These are phyloP conservation scores for Dichotomopilus funicola DNA, from an alignment of 2,329 filamentous ascomycete genomes.

Conservation along the genomic window DNA sequence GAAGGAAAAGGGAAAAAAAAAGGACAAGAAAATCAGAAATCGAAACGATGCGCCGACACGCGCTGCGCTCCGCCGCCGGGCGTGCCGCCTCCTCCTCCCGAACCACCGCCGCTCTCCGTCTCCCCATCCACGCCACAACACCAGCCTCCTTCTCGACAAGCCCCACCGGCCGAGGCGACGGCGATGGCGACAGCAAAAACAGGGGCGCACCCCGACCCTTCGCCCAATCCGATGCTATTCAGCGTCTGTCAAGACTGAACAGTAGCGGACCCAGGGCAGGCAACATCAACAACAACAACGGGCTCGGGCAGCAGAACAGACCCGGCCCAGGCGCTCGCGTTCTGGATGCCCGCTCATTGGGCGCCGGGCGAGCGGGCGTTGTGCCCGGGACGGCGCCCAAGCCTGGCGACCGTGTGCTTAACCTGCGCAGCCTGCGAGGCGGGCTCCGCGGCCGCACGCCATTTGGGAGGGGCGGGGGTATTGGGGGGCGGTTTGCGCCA, in stretches of 20 bases:
- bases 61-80: slow-evolving; percentile 20
- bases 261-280: background rate
- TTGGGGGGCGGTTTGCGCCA: background rate
- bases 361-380: background rate
- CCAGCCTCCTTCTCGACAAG: slow-evolving; percentile 11
- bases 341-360: slow-evolving; percentile 16
- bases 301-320: background rate
- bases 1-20: too few relatives aligned
- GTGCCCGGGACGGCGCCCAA: background rate
- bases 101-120: background rate
- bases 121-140: slow-evolving; percentile 5
- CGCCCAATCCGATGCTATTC: too few relatives aligned
- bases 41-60: slow-evolving; percentile 20
- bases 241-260: too few relatives aligned
- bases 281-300: background rate
- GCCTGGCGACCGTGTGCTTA: slow-evolving; percentile 23
- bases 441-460: background rate
- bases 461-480: background rate
- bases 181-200: too few relatives aligned
- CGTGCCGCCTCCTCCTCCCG: slow-evolving; percentile 8
- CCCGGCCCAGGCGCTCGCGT: background rate
- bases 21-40: background rate
- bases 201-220: too few relatives aligned
- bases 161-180: background rate
- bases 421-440: slow-evolving; percentile 24